Evolutionary conservation across 352 stramenopile species (phyloP).

Genomic region (Elongisporangium anandrum): DNA sequence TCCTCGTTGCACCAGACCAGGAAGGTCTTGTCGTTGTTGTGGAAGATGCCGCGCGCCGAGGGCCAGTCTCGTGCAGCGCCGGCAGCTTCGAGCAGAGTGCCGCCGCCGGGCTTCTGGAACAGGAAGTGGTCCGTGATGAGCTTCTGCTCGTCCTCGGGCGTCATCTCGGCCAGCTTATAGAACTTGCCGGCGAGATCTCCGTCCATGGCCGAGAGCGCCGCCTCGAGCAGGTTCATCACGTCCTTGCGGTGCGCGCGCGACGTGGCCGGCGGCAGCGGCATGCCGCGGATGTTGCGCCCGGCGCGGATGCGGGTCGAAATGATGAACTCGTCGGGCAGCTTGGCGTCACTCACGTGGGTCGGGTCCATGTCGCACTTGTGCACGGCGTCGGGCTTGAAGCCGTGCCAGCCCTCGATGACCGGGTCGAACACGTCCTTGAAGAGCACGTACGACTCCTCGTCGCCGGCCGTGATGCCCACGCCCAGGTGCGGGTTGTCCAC

Average conservation of each 20-base stretch:
- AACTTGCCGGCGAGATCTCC: conserved; percentile 73
- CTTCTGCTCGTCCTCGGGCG: conserved; percentile 69
- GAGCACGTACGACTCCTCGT: conserved; percentile 67
- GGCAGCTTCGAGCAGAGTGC: conserved; percentile 61
- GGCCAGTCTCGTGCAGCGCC: conserved; percentile 70
- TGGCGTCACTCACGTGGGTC: conserved; percentile 54
- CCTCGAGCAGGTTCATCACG: conserved; percentile 82
- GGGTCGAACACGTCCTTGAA: conserved; percentile 76
- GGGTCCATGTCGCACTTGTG: conserved; percentile 76
- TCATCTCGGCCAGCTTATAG: conserved; percentile 78
- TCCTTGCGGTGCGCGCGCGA: conserved; percentile 77
- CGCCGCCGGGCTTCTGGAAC: conserved; percentile 82
- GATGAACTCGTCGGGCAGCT: conserved; percentile 69
- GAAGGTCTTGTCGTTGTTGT: conserved; percentile 75
- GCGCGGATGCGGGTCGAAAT: conserved; percentile 79
- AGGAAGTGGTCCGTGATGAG: conserved; percentile 75
- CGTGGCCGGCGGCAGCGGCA: conserved; percentile 78
- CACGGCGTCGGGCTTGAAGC: conserved; percentile 50
- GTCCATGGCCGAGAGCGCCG: conserved; percentile 67
- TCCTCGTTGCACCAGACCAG: conserved; percentile 86
- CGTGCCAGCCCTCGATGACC: conserved; percentile 68
- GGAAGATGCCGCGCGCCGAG: conserved; percentile 72
- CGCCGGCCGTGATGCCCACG: conserved; percentile 49
- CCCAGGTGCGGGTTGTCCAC: conserved; percentile 77
- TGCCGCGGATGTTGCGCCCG: conserved; percentile 76